A percentile compares a stretch with the other conserved stretches of the same genome.
Evolutionary conservation across 140 eudicot genomes (phyloP).

Genomic region (Anethum foeniculum): DNA sequence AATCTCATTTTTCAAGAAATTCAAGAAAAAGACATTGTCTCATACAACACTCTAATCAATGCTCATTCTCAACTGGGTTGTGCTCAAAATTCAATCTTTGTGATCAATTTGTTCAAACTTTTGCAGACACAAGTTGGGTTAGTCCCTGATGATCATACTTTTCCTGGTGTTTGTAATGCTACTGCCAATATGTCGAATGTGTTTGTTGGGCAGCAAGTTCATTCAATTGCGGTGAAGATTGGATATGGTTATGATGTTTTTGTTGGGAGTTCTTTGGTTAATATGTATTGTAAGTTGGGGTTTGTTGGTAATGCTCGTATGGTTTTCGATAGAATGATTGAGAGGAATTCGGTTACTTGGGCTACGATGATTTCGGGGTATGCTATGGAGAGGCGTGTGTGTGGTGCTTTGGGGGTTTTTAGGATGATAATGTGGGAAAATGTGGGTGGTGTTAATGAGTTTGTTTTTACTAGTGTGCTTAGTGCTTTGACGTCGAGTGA

Average conservation of each 20-base stretch:
- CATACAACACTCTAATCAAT: conserved; percentile 81
- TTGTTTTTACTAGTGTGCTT: conserved; percentile 60
- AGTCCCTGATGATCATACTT: conserved; percentile 61
- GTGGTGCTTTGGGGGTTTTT: conserved; percentile 50
- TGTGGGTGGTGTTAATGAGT: conserved; percentile 48
- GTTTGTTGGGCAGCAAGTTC: conserved; percentile 43
- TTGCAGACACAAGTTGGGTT: conserved; percentile 29
- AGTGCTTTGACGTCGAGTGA: conserved; percentile 52
- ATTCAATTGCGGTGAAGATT: conserved; percentile 41
- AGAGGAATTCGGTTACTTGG: conserved; percentile 74
- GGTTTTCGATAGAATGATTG: conserved; percentile 83
- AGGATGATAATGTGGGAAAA: conserved; percentile 30
- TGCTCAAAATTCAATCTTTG: conserved; percentile 24
- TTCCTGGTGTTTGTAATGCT: conserved; percentile 56
- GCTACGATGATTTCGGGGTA: conserved; percentile 84
- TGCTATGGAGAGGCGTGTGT: conserved; percentile 43
- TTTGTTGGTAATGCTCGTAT: conserved; percentile 46
- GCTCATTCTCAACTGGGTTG: conserved; percentile 46
- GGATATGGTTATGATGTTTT: conserved; percentile 43
- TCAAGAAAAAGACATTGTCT: conserved; percentile 44
- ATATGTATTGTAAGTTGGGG: conserved; percentile 69
- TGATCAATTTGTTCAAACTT: conserved; percentile 34
- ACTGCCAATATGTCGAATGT: conserved; percentile 32
- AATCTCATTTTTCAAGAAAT: conserved; percentile 45
- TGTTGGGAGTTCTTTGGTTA: conserved; percentile 65